phyloP scores from a whole-genome alignment of 1,284 basidiomycete genomes.

The Binderoboletus segoi region DNA sequence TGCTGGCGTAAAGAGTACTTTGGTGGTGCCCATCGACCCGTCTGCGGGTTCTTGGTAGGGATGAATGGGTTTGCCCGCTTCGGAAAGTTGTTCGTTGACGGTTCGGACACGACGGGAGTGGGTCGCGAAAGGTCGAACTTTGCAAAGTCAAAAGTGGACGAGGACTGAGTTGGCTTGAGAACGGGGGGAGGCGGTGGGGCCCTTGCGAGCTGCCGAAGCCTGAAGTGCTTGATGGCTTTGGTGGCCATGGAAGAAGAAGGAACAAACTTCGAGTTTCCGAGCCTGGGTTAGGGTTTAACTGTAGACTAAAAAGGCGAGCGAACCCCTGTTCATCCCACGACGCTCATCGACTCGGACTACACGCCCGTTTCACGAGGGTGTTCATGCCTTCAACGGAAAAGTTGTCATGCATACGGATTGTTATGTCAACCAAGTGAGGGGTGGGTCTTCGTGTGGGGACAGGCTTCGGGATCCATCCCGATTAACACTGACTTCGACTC shows the following conservation, averaged over 20 bases:
- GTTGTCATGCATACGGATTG: no score
- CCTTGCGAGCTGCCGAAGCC: slow-evolving; percentile 45
- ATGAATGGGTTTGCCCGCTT: slow-evolving; percentile 65
- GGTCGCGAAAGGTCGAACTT: slow-evolving; percentile 27
- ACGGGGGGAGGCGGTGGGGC: slow-evolving; percentile 38
- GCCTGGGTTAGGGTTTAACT: slow-evolving; percentile 2
- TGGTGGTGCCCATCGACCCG: slow-evolving; percentile 67
- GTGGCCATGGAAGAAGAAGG: slow-evolving; percentile 29
- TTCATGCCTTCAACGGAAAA: no score
- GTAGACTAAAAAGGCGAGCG: no score
- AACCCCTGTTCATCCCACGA: no score
- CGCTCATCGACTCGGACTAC: no score
- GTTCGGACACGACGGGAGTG: slow-evolving; percentile 3
- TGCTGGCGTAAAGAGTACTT: slow-evolving; percentile 73
- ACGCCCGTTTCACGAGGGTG: no score
- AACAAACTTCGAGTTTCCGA: not conserved
- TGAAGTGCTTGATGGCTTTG: slow-evolving; percentile 48
- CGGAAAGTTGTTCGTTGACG: slow-evolving; percentile 11
- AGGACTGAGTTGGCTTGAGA: slow-evolving; percentile 29
- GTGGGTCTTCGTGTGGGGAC: no score
- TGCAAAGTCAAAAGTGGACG: slow-evolving; percentile 23
- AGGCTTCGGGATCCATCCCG: no score
- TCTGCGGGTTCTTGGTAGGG: slow-evolving; percentile 57
- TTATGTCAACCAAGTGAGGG: no score
- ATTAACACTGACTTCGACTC: no score